These are phyloP conservation scores for Prillingera fragicola DNA, from an alignment of 1,284 basidiomycete genomes.

Conservation along the genomic window DNA sequence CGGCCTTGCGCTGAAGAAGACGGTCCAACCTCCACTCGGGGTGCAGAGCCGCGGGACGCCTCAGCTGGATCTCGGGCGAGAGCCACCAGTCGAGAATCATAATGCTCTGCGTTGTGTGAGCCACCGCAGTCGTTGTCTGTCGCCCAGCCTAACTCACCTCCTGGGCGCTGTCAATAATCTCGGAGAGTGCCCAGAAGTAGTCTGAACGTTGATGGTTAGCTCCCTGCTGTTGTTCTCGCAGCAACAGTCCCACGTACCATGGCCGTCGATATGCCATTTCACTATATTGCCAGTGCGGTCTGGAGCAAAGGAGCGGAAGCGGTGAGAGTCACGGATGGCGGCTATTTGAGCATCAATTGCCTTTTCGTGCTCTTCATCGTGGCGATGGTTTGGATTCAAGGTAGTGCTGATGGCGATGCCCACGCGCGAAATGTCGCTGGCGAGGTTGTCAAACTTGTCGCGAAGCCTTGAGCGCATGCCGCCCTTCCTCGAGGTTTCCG, in stretches of 20 bases:
- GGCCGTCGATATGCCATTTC: slow-evolving; percentile 88
- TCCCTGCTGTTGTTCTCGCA: neutral
- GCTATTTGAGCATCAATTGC: slow-evolving; percentile 60
- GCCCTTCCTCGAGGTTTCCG: slow-evolving; percentile 16
- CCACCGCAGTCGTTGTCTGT: too few relatives aligned
- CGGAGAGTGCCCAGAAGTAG: slow-evolving; percentile 88
- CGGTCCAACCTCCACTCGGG: slow-evolving; percentile 81
- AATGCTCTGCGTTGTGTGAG: slow-evolving; percentile 52
- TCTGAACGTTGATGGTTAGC: slow-evolving; percentile 44
- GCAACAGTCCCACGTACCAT: slow-evolving; percentile 49
- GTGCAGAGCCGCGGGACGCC: slow-evolving; percentile 75
- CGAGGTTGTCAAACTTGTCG: slow-evolving; percentile 34
- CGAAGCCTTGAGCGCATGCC: slow-evolving; percentile 28
- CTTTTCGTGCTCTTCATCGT: slow-evolving; percentile 63
- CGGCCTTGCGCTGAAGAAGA: slow-evolving; percentile 76
- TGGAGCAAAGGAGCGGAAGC: slow-evolving; percentile 76
- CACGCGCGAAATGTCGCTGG: slow-evolving; percentile 31
- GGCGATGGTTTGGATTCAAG: slow-evolving; percentile 55
- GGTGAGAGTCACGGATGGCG: slow-evolving; percentile 69
- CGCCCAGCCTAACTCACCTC: slow-evolving; percentile 30
- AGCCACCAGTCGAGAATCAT: slow-evolving; percentile 78
- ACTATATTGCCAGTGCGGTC: slow-evolving; percentile 65
- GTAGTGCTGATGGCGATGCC: slow-evolving; percentile 39
- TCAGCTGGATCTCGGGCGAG: slow-evolving; percentile 81
- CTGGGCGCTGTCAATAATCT: slow-evolving; percentile 63